Evolutionary conservation across 2,329 filamentous ascomycete species (phyloP), one percentile per base, ranked within the genome.

Genomic region (Zymoseptoria brevis): DNA sequence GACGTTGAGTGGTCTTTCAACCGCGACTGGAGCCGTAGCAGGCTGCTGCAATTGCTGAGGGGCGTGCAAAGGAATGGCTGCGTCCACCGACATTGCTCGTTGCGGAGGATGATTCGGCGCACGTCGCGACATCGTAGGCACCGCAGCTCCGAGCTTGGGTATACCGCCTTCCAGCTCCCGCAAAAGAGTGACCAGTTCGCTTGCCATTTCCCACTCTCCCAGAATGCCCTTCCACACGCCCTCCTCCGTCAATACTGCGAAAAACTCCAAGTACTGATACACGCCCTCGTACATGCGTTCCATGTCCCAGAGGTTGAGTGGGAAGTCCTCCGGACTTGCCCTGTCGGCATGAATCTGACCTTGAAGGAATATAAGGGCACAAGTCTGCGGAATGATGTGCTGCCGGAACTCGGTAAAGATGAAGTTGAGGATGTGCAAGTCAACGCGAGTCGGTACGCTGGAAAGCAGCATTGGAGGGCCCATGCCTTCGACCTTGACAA

Each of bases 301-400:
- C 88, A 97, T 96, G 69, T 97, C 93, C 93, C 93, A 97, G 53
- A 91, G 83, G 68, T 97, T 95, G 1, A 96, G 86, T 0, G 93
- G 93, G 68, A 96, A 97, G 69, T 96, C 92, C 62, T 89, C 85
- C 0, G 90, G 86, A 61, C 93, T 83, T 16, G 87, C 85, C 58
- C 86, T 81, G 30, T 87, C 86, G 49, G 87, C 85, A 50, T 90
- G 87, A 35, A 96, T 96, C 70, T 96, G 88, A 16, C 90, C 89
- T 76, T 97, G 93, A 2, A 96, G 82, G 69, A 94, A 90, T 77
- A 97, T 96, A 45, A 96, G 80, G n/a, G 92, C 92, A 57, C 92
- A 89, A 16, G 91, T 96, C 70, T 96, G 92, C 0, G 93, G 93
- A 4, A 96, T 92, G 61, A 96, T 93, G 62, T 92, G 89, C 64